These are phyloP conservation scores for Lablab purpureus DNA, from an alignment of 306 rosid species.

Conservation along the genomic window DNA sequence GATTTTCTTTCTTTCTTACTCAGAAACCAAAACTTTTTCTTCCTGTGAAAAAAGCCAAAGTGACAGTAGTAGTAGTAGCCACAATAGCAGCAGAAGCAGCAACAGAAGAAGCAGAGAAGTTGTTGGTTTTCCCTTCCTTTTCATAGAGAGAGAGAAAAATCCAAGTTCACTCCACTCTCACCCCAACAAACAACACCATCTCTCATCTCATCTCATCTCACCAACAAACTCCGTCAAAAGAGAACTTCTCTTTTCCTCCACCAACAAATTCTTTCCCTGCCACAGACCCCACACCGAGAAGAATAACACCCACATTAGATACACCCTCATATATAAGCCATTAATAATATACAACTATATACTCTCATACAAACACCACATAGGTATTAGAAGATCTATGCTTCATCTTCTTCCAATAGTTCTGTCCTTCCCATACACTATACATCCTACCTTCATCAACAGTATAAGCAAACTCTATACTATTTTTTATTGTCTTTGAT, in stretches of 20 bases:
- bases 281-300: constrained; percentile 64
- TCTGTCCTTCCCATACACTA: neutral
- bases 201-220: neutral
- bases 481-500: neutral
- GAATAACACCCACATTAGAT: constrained; percentile 52
- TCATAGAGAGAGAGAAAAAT: constrained; percentile 31
- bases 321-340: constrained; percentile 31
- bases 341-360: neutral
- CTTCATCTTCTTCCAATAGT: neutral
- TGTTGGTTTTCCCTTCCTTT: constrained; percentile 29
- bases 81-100: constrained; percentile 45
- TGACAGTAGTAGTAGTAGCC: constrained; percentile 60
- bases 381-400: neutral
- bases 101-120: constrained; percentile 24
- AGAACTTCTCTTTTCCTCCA: neutral
- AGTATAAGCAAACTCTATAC: neutral
- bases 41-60: constrained; percentile 61
- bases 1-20: constrained; percentile 20
- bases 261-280: constrained; percentile 27
- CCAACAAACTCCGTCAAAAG: neutral
- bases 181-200: constrained; percentile 8
- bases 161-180: constrained; percentile 23
- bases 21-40: constrained; percentile 39
- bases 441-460: neutral
- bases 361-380: neutral